phyloP scores from a whole-genome alignment of 164 flowering plant genomes.

The Echeveria elegans region DNA sequence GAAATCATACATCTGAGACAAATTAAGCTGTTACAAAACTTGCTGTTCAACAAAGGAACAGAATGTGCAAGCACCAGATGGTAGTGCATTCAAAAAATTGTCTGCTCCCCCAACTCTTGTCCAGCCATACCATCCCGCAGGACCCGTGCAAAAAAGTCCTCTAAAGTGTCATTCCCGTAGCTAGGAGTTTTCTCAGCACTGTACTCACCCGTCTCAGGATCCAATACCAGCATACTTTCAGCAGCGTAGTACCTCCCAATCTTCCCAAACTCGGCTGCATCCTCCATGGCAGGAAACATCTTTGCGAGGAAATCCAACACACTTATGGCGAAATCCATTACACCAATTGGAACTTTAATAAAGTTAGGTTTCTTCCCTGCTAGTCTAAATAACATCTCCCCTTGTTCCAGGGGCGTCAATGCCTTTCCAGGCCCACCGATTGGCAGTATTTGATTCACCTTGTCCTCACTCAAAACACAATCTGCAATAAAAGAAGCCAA shows the following conservation, averaged over 20 bases:
- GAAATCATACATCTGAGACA: background rate
- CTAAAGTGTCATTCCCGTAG: constrained; percentile 84
- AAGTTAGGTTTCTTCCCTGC: constrained; percentile 77
- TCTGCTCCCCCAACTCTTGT: constrained; percentile 84
- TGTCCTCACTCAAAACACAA: constrained; percentile 64
- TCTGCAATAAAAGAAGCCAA: constrained; percentile 77
- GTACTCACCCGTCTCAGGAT: constrained; percentile 75
- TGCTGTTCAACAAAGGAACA: background rate
- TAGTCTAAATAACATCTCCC: constrained; percentile 71
- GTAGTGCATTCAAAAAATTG: constrained; percentile 31
- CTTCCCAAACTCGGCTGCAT: constrained; percentile 88
- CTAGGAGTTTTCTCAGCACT: constrained; percentile 81
- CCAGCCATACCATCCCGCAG: constrained; percentile 89
- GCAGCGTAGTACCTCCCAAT: constrained; percentile 94
- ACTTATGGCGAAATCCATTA: constrained; percentile 87
- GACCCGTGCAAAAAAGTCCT: constrained; percentile 72
- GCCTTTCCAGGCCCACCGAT: constrained; percentile 94
- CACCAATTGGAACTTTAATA: constrained; percentile 74
- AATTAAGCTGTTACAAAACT: background rate
- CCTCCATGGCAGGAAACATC: constrained; percentile 71
- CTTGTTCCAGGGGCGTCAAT: constrained; percentile 85
- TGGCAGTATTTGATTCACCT: constrained; percentile 61
- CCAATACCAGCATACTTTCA: constrained; percentile 83
- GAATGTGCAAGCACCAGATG: background rate
- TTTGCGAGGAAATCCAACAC: constrained; percentile 71